These are phyloP conservation scores for Capronia coronata DNA, from an alignment of 2,329 filamentous ascomycete genomes.

Conservation along the genomic window DNA sequence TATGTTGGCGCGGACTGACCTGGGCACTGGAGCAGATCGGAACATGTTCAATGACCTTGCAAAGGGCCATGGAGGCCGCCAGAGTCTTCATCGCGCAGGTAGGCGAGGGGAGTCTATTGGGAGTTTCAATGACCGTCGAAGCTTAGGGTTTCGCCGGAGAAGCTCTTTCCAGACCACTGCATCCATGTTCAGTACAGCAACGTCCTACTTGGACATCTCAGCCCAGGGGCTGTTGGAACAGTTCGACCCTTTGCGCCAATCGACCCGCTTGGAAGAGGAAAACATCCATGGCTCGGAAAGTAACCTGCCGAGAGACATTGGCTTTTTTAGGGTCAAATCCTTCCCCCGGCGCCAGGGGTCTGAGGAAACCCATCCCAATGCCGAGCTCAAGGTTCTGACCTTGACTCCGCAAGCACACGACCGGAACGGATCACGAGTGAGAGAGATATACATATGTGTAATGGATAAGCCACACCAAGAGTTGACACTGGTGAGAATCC, in stretches of 20 bases:
- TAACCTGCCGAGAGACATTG: constrained; percentile 21
- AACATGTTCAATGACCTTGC: constrained; percentile 70
- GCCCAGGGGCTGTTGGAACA: constrained; percentile 65
- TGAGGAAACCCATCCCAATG: not conserved
- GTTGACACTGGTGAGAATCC: constrained; percentile 60
- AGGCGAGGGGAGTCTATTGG: constrained; percentile 70
- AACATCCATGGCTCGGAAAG: constrained; percentile 13
- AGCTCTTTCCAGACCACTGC: constrained; percentile 51
- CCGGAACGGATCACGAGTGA: constrained; percentile 6
- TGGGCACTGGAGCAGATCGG: constrained; percentile 77
- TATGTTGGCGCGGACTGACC: constrained; percentile 75
- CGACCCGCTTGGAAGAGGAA: constrained; percentile 19
- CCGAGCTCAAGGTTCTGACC: constrained; percentile 18
- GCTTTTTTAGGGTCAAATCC: constrained; percentile 25
- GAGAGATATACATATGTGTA: constrained; percentile 54
- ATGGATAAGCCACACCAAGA: constrained; percentile 62
- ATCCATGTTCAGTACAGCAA: constrained; percentile 45
- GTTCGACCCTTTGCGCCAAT: constrained; percentile 39
- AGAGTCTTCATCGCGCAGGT: constrained; percentile 43
- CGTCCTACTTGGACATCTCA: constrained; percentile 61
- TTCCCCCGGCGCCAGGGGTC: constrained; percentile 14
- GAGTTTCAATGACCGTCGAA: constrained; percentile 57
- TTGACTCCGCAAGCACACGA: constrained; percentile 5
- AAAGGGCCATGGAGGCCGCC: constrained; percentile 41
- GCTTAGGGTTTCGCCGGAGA: constrained; percentile 49